Base-by-base conservation (phyloP, 768 basidiomycete genomes). In the Psilocybe cyanescens region DNA sequence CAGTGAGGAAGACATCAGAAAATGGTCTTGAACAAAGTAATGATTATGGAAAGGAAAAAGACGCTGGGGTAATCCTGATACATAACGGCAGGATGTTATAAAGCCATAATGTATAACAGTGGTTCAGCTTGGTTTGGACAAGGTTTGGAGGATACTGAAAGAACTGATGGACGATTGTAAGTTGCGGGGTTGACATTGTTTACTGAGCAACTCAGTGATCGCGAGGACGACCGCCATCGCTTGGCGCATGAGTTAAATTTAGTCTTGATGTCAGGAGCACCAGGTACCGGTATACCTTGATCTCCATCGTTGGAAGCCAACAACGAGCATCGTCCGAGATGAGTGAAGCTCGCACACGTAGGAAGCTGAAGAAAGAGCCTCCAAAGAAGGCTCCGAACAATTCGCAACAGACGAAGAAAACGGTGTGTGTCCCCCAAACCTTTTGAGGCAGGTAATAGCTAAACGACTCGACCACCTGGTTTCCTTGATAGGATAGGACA, bases 291-390 rank as follows among this genome's bases (percentile, higher is more conserved):
- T 39, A 39, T 14, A 39, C 37, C 37, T 39, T 63, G 58, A 59
- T 63, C 29, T 19, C 54, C 31, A 51, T 31, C 46, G 51, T 47
- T 55, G 19, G 58, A 55, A 14, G 48, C n/a, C 59, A n/a, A 62
- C 66, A 33, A 62, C 57, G 35, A 44, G 31, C 50, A 52, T 49
- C 52, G 31, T 46, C 39, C 53, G 30, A 52, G 31, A 67, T 67
- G 64, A 63, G 35, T 48, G 67, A 70, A 53, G 37, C 57, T 53
- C 69, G 66, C 47, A 47, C 59, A 51, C 65, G 59, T 56, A 65
- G 65, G 54, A 67, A 68, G 54, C 29, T 45, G 14, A 67, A 55
- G 33, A 68, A 66, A 19, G 57, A 61, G 29, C 37, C 56, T 29
- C 45, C 46, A 9, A 60, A 64, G 52, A 65, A 57, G 44, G 51